Conservation (phyloP, 257 asterid species). For the Fraxinus pennsylvanica region DNA sequence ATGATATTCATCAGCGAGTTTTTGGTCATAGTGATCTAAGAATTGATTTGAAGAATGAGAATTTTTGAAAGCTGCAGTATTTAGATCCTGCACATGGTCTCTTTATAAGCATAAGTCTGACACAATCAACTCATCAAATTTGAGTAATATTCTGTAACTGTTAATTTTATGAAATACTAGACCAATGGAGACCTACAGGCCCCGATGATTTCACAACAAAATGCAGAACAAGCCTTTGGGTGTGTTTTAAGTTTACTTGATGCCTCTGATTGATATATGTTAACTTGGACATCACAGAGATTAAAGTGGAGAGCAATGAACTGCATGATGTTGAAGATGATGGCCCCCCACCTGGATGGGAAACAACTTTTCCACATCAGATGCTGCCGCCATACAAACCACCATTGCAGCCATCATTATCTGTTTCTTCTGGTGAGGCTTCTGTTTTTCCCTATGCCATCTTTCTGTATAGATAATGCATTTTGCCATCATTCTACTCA, state of each 20-base stretch:
- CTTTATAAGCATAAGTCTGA: neutral
- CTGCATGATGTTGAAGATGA: constrained; percentile 45
- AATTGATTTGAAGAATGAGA: constrained; percentile 9
- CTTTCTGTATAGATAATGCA: constrained; percentile 1
- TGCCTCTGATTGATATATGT: constrained; percentile 25
- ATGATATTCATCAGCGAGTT: constrained; percentile 15
- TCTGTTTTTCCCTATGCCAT: neutral
- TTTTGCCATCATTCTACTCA: neutral
- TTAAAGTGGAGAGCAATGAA: constrained; percentile 39
- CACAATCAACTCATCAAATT: constrained; percentile 3
- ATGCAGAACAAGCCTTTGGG: constrained; percentile 8
- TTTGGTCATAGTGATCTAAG: constrained; percentile 1
- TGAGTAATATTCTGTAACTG: constrained; percentile 9
- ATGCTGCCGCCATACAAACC: constrained; percentile 40
- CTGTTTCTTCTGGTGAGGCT: constrained; percentile 47
- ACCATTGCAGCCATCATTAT: constrained; percentile 37
- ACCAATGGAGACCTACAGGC: constrained; percentile 4
- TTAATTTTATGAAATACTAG: constrained; percentile 18
- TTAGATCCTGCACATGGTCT: neutral
- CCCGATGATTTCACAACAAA: neutral
- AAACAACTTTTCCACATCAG: constrained; percentile 38
- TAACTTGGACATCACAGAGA: constrained; percentile 36
- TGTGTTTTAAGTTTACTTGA: constrained; percentile 12
- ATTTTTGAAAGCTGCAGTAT: neutral
- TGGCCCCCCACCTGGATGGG: constrained; percentile 82